Evolutionary conservation across 2,329 filamentous ascomycete species (phyloP).

Genomic region (Phialophora tarda): DNA sequence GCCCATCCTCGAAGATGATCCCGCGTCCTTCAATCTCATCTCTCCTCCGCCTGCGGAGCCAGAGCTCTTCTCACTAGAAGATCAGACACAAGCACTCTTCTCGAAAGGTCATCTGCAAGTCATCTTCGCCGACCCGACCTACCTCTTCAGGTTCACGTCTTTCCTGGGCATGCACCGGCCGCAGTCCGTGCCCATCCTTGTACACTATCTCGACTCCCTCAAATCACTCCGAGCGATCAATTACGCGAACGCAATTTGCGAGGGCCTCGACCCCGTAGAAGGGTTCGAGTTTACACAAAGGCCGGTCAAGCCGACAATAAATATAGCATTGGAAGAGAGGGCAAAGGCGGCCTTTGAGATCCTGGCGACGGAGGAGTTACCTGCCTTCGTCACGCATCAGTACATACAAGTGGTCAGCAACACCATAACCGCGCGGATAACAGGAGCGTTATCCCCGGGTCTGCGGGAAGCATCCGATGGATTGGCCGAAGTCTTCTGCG

Average conservation of each 20-base stretch:
- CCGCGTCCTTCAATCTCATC: conserved; percentile 46
- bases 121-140: conserved; percentile 68
- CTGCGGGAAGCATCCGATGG: conserved; percentile 74
- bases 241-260: conserved; percentile 72
- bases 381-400: conserved; percentile 71
- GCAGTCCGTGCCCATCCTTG: conserved; percentile 67
- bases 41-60: conserved; percentile 42
- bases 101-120: conserved; percentile 67
- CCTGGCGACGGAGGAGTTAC: conserved; percentile 70
- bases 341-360: conserved; percentile 68
- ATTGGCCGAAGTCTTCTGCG: conserved; percentile 75
- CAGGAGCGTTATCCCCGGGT: conserved; percentile 68
- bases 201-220: conserved; percentile 73
- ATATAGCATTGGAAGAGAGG: conserved; percentile 65
- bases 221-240: conserved; percentile 74
- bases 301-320: conserved; percentile 59
- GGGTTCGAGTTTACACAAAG: conserved; percentile 62
- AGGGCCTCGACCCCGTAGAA: conserved; percentile 63
- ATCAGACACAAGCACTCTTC: conserved; percentile 69
- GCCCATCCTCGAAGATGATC: conserved; percentile 43
- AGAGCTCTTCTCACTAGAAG: conserved; percentile 62
- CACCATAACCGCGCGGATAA: conserved; percentile 71
- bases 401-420: conserved; percentile 73
- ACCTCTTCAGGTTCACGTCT: conserved; percentile 69
- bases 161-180: conserved; percentile 68